phyloP scores from a whole-genome alignment of 257 asterid genomes.

The Rubia yunnanensis region DNA sequence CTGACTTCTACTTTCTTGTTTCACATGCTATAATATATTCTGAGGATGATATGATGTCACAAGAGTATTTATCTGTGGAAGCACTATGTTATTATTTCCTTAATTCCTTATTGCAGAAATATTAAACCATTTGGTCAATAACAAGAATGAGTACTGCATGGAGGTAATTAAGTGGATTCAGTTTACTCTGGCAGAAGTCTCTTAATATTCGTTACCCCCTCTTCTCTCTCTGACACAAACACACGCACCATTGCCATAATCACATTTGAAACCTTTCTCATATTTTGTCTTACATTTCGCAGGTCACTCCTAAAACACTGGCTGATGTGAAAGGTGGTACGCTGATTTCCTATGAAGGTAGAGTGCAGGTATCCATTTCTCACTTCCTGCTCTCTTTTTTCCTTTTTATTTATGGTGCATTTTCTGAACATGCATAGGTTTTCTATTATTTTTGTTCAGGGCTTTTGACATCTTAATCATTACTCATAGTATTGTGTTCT shows the following conservation, averaged over 20 bases:
- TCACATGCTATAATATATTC: not conserved
- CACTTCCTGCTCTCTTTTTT: not conserved
- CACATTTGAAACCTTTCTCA: not conserved
- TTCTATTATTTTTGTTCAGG: not conserved
- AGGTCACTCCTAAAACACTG: constrained; percentile 98
- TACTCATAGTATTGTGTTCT: not conserved
- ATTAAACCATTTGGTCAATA: constrained; percentile 68
- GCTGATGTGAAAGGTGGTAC: constrained; percentile 99
- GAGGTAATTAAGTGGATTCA: constrained; percentile 44
- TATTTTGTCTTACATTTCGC: constrained; percentile 18
- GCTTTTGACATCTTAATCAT: not conserved
- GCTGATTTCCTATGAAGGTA: constrained; percentile 83
- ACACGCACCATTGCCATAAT: not conserved
- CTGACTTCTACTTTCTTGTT: not conserved
- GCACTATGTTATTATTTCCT: constrained; percentile 26
- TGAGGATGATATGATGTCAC: not conserved
- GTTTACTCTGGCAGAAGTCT: constrained; percentile 4
- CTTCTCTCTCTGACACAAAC: not conserved
- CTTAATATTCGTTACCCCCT: not conserved
- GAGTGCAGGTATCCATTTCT: constrained; percentile 61
- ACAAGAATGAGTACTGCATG: constrained; percentile 97
- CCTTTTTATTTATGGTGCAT: not conserved
- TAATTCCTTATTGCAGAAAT: constrained; percentile 59
- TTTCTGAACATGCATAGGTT: not conserved
- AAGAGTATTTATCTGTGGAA: not conserved